Evolutionary conservation across 345 rosid genomes (phyloP).

Genomic region (Punica granatum): DNA sequence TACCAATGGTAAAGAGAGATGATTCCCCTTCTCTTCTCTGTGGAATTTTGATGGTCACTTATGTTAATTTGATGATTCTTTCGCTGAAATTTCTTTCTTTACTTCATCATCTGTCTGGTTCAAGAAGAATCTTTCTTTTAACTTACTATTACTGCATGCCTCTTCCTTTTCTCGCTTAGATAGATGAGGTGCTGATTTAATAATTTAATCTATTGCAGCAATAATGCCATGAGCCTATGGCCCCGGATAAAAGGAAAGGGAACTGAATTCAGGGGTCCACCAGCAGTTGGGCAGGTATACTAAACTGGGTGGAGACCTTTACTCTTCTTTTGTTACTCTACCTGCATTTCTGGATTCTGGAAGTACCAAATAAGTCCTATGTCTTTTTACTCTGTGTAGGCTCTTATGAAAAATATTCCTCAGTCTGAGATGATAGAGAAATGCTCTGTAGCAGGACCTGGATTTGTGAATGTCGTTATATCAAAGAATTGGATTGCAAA

Average conservation of each 20-base stretch:
- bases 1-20: slow-evolving; percentile 74
- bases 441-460: slow-evolving; percentile 87
- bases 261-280: slow-evolving; percentile 60
- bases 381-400: slow-evolving; percentile 32
- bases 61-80: background rate
- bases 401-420: slow-evolving; percentile 65
- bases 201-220: slow-evolving; percentile 31
- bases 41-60: background rate
- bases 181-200: background rate
- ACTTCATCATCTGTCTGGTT: background rate
- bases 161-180: background rate
- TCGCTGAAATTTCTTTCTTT: background rate
- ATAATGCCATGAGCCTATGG: slow-evolving; percentile 90
- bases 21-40: background rate
- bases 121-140: background rate
- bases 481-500: slow-evolving; percentile 78
- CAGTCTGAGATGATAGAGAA: slow-evolving; percentile 72
- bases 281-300: slow-evolving; percentile 77
- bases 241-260: slow-evolving; percentile 62
- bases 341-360: background rate
- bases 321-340: background rate
- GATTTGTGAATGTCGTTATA: slow-evolving; percentile 73
- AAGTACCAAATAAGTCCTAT: background rate
- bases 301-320: background rate
- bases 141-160: background rate